Conservation (phyloP, 2,329 filamentous ascomycete species). For the Westerdykella sp. region DNA sequence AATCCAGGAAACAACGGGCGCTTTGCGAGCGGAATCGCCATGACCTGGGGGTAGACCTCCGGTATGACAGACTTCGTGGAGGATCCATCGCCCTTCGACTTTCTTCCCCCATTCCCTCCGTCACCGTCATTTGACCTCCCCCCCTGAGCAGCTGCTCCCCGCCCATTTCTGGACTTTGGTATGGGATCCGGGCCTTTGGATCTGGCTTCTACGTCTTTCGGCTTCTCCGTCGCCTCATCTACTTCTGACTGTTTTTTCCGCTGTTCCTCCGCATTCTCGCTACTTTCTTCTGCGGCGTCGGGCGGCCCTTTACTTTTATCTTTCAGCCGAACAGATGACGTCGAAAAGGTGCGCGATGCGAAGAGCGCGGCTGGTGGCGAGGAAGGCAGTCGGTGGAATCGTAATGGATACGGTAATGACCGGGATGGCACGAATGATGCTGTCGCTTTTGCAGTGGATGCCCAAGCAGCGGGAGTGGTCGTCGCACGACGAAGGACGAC, state of each 20-base stretch:
- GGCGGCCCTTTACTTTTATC: constrained; percentile 49
- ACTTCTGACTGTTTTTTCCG: constrained; percentile 38
- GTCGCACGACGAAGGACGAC: too few relatives aligned
- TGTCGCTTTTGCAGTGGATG: constrained; percentile 17
- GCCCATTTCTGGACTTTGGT: constrained; percentile 44
- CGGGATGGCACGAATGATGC: constrained; percentile 17
- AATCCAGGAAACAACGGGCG: constrained; percentile 93
- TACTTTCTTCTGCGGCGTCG: constrained; percentile 39
- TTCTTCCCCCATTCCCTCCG: constrained; percentile 54
- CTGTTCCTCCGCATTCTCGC: constrained; percentile 36
- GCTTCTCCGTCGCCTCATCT: constrained; percentile 38
- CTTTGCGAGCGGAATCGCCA: constrained; percentile 93
- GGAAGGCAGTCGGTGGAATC: constrained; percentile 16
- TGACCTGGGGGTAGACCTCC: constrained; percentile 93
- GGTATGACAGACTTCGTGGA: constrained; percentile 85
- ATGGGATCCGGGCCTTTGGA: constrained; percentile 47
- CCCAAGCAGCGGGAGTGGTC: too few relatives aligned
- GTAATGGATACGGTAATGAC: not conserved
- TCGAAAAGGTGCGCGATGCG: constrained; percentile 35
- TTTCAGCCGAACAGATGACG: constrained; percentile 46
- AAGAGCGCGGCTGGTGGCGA: constrained; percentile 29
- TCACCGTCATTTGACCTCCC: constrained; percentile 48
- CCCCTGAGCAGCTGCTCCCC: constrained; percentile 55
- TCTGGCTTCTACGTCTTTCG: constrained; percentile 34
- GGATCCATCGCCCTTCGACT: constrained; percentile 68